Percentiles rank a stretch among this genome's conserved stretches.
These are phyloP conservation scores for Chaetomium sp. DNA, from an alignment of 2,329 filamentous ascomycete species.

Conservation along the genomic window DNA sequence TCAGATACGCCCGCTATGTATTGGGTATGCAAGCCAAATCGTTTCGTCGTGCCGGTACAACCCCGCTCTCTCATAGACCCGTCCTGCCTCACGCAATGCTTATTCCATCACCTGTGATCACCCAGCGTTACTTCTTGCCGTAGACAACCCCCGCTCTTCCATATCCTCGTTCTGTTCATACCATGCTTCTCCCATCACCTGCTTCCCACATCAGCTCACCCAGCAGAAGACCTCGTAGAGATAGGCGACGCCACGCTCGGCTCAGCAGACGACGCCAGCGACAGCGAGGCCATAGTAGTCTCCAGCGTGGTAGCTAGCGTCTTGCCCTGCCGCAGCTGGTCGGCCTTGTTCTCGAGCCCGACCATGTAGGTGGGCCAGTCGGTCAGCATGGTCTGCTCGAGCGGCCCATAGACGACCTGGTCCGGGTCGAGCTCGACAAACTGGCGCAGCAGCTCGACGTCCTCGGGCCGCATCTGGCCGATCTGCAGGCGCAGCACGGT, in stretches of 20 bases:
- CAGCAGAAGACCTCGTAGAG: background rate
- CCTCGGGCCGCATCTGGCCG: slow-evolving; percentile 17
- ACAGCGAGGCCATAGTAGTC: background rate
- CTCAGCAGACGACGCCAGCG: slow-evolving; percentile 8
- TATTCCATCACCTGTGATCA: too few species aligned
- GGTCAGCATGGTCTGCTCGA: slow-evolving; percentile 18
- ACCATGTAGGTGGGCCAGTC: slow-evolving; percentile 21
- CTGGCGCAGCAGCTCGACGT: slow-evolving; percentile 16
- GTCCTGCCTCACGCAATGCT: too few species aligned
- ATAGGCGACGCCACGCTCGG: background rate
- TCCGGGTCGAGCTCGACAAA: slow-evolving; percentile 17
- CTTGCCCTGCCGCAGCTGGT: slow-evolving; percentile 8
- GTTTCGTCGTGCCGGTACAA: too few species aligned
- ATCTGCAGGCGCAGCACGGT: slow-evolving; percentile 18
- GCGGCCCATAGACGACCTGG: slow-evolving; percentile 14
- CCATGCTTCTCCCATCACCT: too few species aligned
- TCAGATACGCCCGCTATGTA: too few species aligned
- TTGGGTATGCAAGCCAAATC: too few species aligned
- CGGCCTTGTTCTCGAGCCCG: slow-evolving; percentile 14
- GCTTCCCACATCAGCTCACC: too few species aligned
- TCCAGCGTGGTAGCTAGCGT: slow-evolving; percentile 16
- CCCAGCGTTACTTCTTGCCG: too few species aligned
- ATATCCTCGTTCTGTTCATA: too few species aligned
- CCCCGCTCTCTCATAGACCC: too few species aligned
- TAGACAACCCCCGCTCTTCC: too few species aligned